Conservation (phyloP, 495 filamentous ascomycete genomes). For the Aeminium ludgeri region DNA sequence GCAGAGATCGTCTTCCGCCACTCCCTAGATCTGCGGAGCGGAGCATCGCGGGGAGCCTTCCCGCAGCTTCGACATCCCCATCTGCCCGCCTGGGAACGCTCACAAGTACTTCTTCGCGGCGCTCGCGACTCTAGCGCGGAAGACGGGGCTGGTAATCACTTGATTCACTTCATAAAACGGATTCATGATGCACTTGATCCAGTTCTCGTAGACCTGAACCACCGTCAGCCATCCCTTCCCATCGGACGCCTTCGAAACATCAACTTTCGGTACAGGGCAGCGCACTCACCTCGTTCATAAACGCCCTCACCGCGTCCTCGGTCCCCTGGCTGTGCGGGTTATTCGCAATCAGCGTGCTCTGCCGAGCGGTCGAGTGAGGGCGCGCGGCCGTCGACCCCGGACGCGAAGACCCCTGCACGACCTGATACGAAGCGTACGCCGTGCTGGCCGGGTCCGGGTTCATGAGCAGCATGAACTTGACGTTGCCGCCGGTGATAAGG, state of each 20-base stretch:
- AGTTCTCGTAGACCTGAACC: conserved; percentile 63
- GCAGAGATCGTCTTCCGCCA: no score
- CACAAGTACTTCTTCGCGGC: conserved; percentile 81
- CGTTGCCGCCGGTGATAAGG: conserved; percentile 70
- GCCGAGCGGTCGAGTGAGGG: conserved; percentile 17
- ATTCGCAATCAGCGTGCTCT: conserved; percentile 36
- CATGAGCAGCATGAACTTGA: conserved; percentile 81
- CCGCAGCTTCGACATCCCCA: no score
- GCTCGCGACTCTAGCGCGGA: conserved; percentile 59
- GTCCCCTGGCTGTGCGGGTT: conserved; percentile 75
- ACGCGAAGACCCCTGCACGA: no score
- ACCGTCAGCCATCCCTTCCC: not conserved
- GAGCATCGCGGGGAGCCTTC: no score
- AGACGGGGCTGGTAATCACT: conserved; percentile 70
- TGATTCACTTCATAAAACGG: conserved; percentile 77
- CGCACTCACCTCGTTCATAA: conserved; percentile 52
- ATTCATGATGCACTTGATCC: conserved; percentile 93
- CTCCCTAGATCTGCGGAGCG: no score
- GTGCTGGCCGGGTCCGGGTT: conserved; percentile 41
- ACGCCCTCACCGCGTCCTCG: conserved; percentile 84
- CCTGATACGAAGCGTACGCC: conserved; percentile 18
- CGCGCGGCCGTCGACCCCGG: conserved; percentile 23
- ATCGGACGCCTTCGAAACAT: no score
- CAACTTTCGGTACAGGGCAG: not conserved
- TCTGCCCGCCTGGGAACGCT: conserved; percentile 2